A percentile compares a stretch with the other conserved stretches of the same genome.
Evolutionary conservation across 1,139 yeast genomes (phyloP).

Genomic region (Candida sp.): DNA sequence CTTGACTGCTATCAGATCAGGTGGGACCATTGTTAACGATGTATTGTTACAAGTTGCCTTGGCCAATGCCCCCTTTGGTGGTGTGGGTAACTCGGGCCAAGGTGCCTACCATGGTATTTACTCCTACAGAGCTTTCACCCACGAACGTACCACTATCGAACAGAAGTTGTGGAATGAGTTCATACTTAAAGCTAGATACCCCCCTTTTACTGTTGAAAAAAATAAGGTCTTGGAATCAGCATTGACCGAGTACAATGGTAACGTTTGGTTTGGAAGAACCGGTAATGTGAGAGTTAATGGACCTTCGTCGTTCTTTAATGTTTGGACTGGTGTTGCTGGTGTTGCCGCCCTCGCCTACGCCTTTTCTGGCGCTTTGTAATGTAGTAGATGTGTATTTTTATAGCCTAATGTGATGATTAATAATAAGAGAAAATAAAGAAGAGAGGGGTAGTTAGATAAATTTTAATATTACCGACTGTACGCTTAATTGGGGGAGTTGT

Average conservation of each 20-base stretch:
- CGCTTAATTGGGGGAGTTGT: too few species aligned
- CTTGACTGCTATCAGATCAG: constrained; percentile 60
- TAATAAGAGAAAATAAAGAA: background rate
- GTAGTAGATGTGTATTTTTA: too few species aligned
- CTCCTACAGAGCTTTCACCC: constrained; percentile 75
- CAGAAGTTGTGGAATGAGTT: constrained; percentile 70
- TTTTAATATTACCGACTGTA: too few species aligned
- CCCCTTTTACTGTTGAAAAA: constrained; percentile 53
- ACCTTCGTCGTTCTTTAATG: constrained; percentile 29
- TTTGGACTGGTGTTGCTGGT: constrained; percentile 33
- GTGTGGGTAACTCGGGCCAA: constrained; percentile 79
- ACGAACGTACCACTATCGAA: constrained; percentile 64
- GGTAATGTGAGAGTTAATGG: constrained; percentile 35
- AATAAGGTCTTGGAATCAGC: constrained; percentile 21
- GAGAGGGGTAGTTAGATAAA: too few species aligned
- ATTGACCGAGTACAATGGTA: constrained; percentile 24
- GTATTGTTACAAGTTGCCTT: constrained; percentile 70
- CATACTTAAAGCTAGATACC: constrained; percentile 59
- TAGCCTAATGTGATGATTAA: too few species aligned
- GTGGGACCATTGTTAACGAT: constrained; percentile 73
- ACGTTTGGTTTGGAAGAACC: constrained; percentile 33
- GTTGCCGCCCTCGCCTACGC: constrained; percentile 18
- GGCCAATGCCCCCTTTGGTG: constrained; percentile 85
- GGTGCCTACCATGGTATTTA: constrained; percentile 79
- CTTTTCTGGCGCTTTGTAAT: constrained; percentile 4